Conservation (phyloP, 805 yeast species). For the Metschnikowia santaceciliae region DNA sequence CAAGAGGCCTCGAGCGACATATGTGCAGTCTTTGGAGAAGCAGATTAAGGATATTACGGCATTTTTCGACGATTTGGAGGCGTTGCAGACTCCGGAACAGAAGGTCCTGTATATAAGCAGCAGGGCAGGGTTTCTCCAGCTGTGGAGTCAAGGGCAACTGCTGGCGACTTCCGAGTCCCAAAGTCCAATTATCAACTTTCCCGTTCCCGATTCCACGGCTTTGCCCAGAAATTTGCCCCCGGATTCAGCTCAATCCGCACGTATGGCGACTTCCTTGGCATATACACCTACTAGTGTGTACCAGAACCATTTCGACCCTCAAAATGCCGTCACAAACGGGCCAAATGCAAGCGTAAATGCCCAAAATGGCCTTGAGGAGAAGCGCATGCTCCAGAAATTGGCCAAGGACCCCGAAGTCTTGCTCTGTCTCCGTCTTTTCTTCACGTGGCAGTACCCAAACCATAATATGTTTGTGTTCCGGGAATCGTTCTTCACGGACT, state of each 20-base stretch:
- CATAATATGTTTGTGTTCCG: constrained; percentile 59
- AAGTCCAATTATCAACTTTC: not conserved
- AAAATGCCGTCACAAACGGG: constrained; percentile 29
- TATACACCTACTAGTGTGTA: constrained; percentile 47
- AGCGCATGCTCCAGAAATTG: constrained; percentile 12
- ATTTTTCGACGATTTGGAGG: constrained; percentile 25
- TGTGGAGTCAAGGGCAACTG: constrained; percentile 24
- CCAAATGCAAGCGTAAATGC: constrained; percentile 27
- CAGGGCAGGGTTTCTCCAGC: constrained; percentile 14
- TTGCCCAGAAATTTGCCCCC: too few species aligned
- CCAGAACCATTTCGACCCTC: constrained; percentile 27
- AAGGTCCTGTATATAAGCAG: constrained; percentile 20
- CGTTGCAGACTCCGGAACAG: constrained; percentile 17
- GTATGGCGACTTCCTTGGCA: constrained; percentile 4
- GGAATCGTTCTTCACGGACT: constrained; percentile 58
- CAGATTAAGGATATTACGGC: constrained; percentile 23
- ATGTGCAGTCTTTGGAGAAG: constrained; percentile 44
- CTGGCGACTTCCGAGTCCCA: constrained; percentile 17
- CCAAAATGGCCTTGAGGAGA: constrained; percentile 12
- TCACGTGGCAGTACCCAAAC: constrained; percentile 65
- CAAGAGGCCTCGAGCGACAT: constrained; percentile 46
- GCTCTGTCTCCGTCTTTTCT: constrained; percentile 43
- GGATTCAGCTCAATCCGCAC: too few species aligned
- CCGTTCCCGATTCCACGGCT: not conserved
- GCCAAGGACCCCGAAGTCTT: constrained; percentile 20